Base-by-base conservation (phyloP, 2,329 filamentous ascomycete species). In the Colletotrichum truncatum region DNA sequence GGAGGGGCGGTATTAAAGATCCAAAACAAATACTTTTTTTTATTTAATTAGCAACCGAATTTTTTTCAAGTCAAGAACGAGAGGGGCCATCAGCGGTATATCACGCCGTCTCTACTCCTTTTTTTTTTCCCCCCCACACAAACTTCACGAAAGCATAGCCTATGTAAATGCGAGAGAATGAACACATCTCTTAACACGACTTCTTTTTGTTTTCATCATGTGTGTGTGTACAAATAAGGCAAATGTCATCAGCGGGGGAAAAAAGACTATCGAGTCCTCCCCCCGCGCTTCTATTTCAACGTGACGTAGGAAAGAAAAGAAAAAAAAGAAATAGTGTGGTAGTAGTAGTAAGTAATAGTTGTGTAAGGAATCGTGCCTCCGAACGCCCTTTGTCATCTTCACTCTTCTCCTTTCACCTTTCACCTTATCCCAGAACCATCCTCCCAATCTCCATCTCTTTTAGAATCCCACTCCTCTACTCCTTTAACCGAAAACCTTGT, bases 401-500 rank as follows among this genome's bases (percentile, higher is more conserved):
- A n/a, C n/a, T n/a, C n/a, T n/a, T n/a, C n/a, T n/a, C n/a, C 2
- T 1, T 11, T 8, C 41, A n/a, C 26, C 16, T 8, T 25, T n/a
- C n/a, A n/a, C n/a, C n/a, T n/a, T n/a, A n/a, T n/a, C n/a, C n/a
- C n/a, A n/a, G n/a, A n/a, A n/a, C n/a, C n/a, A n/a, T 16, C 25
- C 14, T 32, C 11, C 10, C 14, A 3, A 14, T 26, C 4, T n/a
- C 4, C 21, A 23, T 5, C 10, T 55, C n/a, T 6, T 7, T 26
- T 5, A 21, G 18, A 23, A 49, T 18, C 39, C 34, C 16, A 21
- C 6, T 11, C 4, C 6, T 12, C 30, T 12, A 21, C 16, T 26
- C 14, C 3, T 49, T 49, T 41, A 64, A 18, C 82, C 88, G 75
- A 95, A 93, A 51, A 87, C 80, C 85, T 89, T 94, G 70, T 88